Evolutionary conservation across 495 filamentous ascomycete species (phyloP).

Genomic region (Friedmanniomyces simplex): DNA sequence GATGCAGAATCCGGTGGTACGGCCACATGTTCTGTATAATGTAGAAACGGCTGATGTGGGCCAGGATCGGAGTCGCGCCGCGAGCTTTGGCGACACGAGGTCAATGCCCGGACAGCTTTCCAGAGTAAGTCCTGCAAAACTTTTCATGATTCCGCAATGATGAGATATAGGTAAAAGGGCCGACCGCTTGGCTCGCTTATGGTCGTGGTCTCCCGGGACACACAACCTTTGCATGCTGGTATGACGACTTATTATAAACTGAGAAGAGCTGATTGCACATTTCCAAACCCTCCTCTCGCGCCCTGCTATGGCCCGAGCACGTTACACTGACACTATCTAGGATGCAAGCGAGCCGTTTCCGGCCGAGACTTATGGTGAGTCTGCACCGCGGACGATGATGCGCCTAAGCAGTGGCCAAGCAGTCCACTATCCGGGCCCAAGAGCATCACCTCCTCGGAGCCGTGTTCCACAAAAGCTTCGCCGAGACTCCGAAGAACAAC

Average conservation of each 20-base stretch:
- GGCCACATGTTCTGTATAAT: neutral
- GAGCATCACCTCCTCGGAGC: neutral
- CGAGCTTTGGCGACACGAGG: neutral
- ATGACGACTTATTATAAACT: slow-evolving; percentile 33
- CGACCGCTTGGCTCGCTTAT: slow-evolving; percentile 37
- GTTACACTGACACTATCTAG: neutral
- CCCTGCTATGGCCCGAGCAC: neutral
- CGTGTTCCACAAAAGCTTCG: neutral
- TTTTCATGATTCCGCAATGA: slow-evolving; percentile 32
- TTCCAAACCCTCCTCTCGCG: no score
- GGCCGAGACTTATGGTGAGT: neutral
- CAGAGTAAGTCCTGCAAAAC: neutral
- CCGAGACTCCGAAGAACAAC: neutral
- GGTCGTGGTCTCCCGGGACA: slow-evolving; percentile 32
- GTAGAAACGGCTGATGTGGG: no score
- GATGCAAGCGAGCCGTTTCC: neutral
- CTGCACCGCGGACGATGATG: no score
- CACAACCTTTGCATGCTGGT: slow-evolving; percentile 12
- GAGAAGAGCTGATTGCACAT: slow-evolving; percentile 43
- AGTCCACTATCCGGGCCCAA: neutral
- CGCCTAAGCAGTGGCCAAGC: neutral
- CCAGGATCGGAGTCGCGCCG: neutral
- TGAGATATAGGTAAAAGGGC: slow-evolving; percentile 56
- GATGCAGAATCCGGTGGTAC: neutral
- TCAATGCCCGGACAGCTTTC: neutral